A percentile compares a stretch with the other conserved stretches of the same genome.
Evolutionary conservation across 2,329 filamentous ascomycete species (phyloP).

Genomic region (Fusarium ambrosium): DNA sequence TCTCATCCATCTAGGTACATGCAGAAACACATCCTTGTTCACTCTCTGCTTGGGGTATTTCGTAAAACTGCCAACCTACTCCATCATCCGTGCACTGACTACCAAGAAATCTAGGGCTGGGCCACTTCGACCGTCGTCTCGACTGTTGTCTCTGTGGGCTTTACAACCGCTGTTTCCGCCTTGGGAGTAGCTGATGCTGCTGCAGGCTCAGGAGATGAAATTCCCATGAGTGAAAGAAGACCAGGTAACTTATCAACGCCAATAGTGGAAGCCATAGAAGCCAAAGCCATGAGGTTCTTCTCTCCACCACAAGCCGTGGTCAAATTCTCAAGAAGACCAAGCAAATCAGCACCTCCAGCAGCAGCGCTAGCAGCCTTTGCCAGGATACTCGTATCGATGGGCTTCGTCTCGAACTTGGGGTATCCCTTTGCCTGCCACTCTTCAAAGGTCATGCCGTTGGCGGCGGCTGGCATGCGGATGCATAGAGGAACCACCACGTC

Average conservation of each 20-base stretch:
- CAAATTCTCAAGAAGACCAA: background rate
- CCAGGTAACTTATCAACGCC: background rate
- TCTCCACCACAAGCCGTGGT: background rate
- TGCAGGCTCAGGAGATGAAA: background rate
- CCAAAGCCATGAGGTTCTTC: background rate
- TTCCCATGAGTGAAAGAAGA: background rate
- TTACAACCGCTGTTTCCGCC: background rate
- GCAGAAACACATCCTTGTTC: background rate
- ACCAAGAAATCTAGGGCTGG: background rate
- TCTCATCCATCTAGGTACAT: background rate
- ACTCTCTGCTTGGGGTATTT: background rate
- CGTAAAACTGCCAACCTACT: conserved; percentile 2
- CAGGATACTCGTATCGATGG: background rate
- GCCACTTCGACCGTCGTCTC: conserved; percentile 12
- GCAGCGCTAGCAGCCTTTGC: conserved; percentile 1
- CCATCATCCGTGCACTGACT: background rate
- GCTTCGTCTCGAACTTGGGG: conserved; percentile 25
- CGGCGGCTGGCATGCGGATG: conserved; percentile 56
- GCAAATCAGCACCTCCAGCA: background rate
- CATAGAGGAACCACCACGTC: conserved; percentile 58
- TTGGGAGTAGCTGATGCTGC: background rate
- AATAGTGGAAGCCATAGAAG: background rate
- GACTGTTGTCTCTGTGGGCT: conserved; percentile 6
- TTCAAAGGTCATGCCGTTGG: conserved; percentile 50
- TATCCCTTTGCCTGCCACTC: conserved; percentile 50